Conservation (phyloP, 345 rosid genomes). For the Eucalyptus curtisii region DNA sequence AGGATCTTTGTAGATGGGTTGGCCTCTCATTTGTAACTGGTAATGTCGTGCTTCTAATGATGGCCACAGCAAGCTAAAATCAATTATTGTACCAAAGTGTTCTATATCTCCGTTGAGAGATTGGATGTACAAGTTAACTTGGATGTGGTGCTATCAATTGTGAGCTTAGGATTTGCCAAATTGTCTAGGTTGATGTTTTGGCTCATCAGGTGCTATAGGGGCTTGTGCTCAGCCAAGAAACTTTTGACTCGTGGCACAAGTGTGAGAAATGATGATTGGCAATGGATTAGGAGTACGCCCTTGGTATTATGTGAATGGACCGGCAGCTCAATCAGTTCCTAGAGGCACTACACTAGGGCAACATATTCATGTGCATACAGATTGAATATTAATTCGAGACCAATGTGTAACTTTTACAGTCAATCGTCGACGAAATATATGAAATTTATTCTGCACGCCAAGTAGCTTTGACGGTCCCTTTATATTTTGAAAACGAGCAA, state of each 20-base stretch:
- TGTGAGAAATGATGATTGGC: background rate
- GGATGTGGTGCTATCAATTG: background rate
- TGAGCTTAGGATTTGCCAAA: background rate
- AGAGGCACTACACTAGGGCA: background rate
- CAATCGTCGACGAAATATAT: background rate
- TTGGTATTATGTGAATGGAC: background rate
- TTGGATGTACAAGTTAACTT: background rate
- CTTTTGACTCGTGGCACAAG: background rate
- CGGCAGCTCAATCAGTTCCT: background rate
- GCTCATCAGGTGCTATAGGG: background rate
- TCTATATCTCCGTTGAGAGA: background rate
- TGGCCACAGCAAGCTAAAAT: background rate
- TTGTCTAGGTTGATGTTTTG: background rate
- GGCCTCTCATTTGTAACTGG: background rate
- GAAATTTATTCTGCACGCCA: background rate
- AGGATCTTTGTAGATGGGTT: background rate
- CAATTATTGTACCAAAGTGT: background rate
- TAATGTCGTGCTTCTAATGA: background rate
- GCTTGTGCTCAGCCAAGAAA: background rate
- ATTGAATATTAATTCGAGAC: background rate
- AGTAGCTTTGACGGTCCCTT: background rate
- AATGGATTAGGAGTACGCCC: background rate
- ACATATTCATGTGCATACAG: background rate
- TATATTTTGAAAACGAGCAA: background rate
- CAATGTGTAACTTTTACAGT: background rate